Percentiles rank a stretch among this genome's conserved stretches.
Conservation (phyloP, 768 basidiomycete genomes). For the Agaricus subrufescens region DNA sequence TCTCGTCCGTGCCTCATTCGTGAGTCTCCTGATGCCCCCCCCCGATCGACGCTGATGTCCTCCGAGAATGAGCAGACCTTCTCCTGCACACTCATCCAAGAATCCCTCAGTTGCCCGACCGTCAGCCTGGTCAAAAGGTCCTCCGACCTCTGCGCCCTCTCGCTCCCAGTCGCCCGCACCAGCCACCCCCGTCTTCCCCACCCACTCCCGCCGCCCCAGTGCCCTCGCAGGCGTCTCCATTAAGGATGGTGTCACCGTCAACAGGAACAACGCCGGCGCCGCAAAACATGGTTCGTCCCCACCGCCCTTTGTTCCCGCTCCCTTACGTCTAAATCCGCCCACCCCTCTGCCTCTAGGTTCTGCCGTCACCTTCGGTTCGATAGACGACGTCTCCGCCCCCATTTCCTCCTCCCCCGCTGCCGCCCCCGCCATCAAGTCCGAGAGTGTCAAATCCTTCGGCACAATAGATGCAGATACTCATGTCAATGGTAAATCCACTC, state of each 20-base stretch:
- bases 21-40: slow-evolving; percentile 20
- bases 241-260: slow-evolving; percentile 76
- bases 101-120: slow-evolving; percentile 68
- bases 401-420: slow-evolving; percentile 82
- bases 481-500: slow-evolving; percentile 59
- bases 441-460: slow-evolving; percentile 80
- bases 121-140: slow-evolving; percentile 92
- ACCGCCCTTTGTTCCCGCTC: slow-evolving; percentile 4
- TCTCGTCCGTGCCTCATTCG: slow-evolving; percentile 37
- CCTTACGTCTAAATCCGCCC: slow-evolving; percentile 11
- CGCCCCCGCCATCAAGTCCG: slow-evolving; percentile 61
- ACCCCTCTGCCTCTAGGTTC: slow-evolving; percentile 36
- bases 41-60: slow-evolving; percentile 13
- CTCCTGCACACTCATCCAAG: slow-evolving; percentile 63
- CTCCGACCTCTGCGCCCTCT: slow-evolving; percentile 63
- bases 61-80: slow-evolving; percentile 90
- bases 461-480: slow-evolving; percentile 52
- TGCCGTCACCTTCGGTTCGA: slow-evolving; percentile 84
- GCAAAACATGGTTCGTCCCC: slow-evolving; percentile 58
- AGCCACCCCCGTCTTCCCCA: slow-evolving; percentile 41
- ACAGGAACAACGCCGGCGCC: slow-evolving; percentile 58
- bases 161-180: slow-evolving; percentile 79
- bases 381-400: slow-evolving; percentile 74
- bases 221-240: slow-evolving; percentile 65
- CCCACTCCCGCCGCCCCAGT: slow-evolving; percentile 79